Evolutionary conservation across 2,329 filamentous ascomycete genomes (phyloP), one percentile per base, ranked within the genome.

Genomic region (Zarea fungicola): DNA sequence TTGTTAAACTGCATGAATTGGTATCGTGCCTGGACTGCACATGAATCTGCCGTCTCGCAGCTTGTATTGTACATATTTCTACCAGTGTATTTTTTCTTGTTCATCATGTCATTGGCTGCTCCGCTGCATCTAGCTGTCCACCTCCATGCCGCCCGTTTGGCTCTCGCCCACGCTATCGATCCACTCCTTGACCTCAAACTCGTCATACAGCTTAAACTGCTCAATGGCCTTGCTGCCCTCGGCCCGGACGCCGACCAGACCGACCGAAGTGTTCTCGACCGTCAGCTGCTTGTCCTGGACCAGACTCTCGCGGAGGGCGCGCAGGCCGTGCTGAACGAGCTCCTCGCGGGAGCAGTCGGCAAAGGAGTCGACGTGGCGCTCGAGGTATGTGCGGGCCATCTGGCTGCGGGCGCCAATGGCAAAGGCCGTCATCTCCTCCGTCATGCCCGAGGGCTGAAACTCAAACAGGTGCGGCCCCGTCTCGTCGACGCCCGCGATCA

Each of bases 221-320:
- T 97, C 88, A 26, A 86, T 70, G 48, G 63, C 71, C 67, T 77
- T 78, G 65, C 73, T 75, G 47, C 73, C 72, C 6, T 72, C 70
- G 52, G 71, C 69, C 54, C 67, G 71, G 42, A 79, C 72, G 9
- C 91, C 91, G 19, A 91, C 87, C 53, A 96, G 77, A 31, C 88
- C 91, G 47, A 99, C 81, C 59, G 89, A 96, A 48, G 91, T 96
- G 74, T 99, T 99, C 68, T 97, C 93, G 34, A 96, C 82, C 48
- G 92, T 97, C 67, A 99, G 74, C 78, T 97, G 91, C 76, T 95
- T 95, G 72, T 99, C 93, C 79, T 97, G 92, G 50, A 88, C 87
- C 66, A 99, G 74, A 59, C 87, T 95, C 77, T 99, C 93, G 78
- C 96, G 96, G 65, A 99, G 75, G 44, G 93, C 92, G 64, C 81